Evolutionary conservation across 129 eudicot genomes (phyloP).

Genomic region (Artemisia argyi): DNA sequence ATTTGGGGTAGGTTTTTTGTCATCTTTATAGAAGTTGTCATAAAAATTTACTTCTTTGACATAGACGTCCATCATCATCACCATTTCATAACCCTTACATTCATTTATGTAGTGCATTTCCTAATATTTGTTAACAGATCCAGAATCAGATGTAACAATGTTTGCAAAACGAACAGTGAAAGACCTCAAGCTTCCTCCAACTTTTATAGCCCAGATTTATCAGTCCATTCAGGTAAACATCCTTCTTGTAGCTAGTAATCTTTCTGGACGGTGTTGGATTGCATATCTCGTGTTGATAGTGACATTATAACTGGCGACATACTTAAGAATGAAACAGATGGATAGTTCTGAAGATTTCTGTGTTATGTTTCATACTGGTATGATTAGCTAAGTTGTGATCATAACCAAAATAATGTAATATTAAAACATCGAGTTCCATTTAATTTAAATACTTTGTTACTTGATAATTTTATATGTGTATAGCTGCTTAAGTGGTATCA

Average conservation of each 20-base stretch:
- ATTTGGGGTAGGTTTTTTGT: not conserved
- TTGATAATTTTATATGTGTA: too few relatives aligned
- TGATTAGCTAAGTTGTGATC: slow-evolving; percentile 17
- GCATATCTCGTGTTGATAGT: slow-evolving; percentile 4
- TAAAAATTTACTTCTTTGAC: not conserved
- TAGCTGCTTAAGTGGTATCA: slow-evolving; percentile 9
- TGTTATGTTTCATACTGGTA: not conserved
- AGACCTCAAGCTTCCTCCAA: too few relatives aligned
- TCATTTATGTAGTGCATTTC: too few relatives aligned
- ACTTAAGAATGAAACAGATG: not conserved
- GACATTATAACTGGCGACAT: not conserved
- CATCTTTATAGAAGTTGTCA: not conserved
- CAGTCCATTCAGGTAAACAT: too few relatives aligned
- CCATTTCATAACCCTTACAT: too few relatives aligned
- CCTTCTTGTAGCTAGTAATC: too few relatives aligned
- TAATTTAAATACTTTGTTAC: not conserved
- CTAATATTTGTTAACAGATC: too few relatives aligned
- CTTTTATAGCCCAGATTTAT: too few relatives aligned
- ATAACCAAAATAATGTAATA: not conserved
- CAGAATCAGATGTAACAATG: too few relatives aligned
- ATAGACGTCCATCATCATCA: not conserved
- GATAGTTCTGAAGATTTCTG: slow-evolving; percentile 1
- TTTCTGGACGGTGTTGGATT: not conserved
- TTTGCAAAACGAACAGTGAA: too few relatives aligned
- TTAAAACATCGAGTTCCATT: not conserved